Base-by-base conservation (phyloP, 306 rosid genomes). In the Gleditsia sinensis region DNA sequence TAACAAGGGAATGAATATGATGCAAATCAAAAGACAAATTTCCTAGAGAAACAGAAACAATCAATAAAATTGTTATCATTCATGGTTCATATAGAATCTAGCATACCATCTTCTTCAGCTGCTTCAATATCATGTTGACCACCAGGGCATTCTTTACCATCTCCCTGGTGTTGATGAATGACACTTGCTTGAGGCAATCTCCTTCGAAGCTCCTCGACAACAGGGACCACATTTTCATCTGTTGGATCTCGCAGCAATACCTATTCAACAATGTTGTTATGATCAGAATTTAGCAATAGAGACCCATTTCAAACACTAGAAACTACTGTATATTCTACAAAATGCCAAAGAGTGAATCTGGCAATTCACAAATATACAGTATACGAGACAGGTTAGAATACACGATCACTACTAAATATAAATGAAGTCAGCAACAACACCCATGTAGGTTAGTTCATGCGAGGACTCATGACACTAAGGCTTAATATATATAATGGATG, bases 41-140 rank as follows among this genome's bases (percentile, higher is more conserved):
- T n/a, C 32, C 56, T 49, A 57, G 24, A 39, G 40, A 11, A n/a
- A 17, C 62, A 56, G 9, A 32, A n/a, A 58, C 32, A 55, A 45
- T 54, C 39, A 55, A 65, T 70, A 32, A 73, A 34, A 70, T 19
- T 20, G 48, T 17, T 56, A 46, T 48, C 32, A 9, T 4, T 9
- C 70, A 65, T 24, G n/a, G 60, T 37, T 69, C 49, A 56, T 43
- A 42, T 36, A 50, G 61, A 43, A 28, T n/a, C 33, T 48, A 72
- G 25, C 84, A 53, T 85, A 92, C 98, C 96, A 84, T 92, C 98
- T 86, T 90, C 92, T 70, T 92, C 98, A 56, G 80, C 85, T 2
- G 83, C 90, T 19, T 92, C 96, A 20, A 70, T 46, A 66, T 92
- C 96, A 39, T 85, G 56, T 9, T 79, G 87, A 55, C 78, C 88